Base-by-base conservation (phyloP, 208 protist species). In the Leishmania martiniquensis region DNA sequence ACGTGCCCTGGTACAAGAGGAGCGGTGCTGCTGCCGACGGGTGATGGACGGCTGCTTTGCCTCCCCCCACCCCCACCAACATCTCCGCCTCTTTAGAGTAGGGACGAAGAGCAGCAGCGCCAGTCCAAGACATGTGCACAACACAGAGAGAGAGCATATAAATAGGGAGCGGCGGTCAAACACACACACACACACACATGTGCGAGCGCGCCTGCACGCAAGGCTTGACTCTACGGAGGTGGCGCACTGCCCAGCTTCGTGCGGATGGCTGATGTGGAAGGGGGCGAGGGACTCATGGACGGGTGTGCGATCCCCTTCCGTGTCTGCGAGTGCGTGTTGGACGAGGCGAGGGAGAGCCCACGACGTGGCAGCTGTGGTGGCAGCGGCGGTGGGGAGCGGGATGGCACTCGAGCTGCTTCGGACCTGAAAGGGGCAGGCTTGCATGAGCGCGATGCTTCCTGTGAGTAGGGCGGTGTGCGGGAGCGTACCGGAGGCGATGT, bases 331-430 rank as follows among this genome's bases (percentile, higher is more conserved):
- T 15, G 25, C 68, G 32, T 39, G 49, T 72, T 72, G 47, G 68
- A 34, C 6, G 68, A 57, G 29, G 44, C 68, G 22, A 47, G 45
- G 44, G 68, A 59, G 68, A 72, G 68, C n/a, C 68, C 68, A 6
- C 49, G 68, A 44, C n/a, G 68, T n/a, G 44, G 68, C n/a, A 39
- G 13, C 34, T 34, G 37, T 34, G 65, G 65, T 12, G 15, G 37
- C 68, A 72, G 68, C 68, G 68, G 68, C 37, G 44, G 68, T 57
- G 68, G 68, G 32, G 68, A 72, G 12, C 68, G 22, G 47, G 68
- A 72, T 52, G 68, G 47, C 47, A 37, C 47, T 52, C 47, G 68
- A 44, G 47, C 2, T 34, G 63, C 10, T 44, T 29, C 25, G 9
- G 39, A 3, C 42, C 42, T 29, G 34, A 45, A 5, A 42, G 63